Percentiles rank a stretch among this genome's conserved stretches.
phyloP scores from a whole-genome alignment of 176 grass and related monocot genomes.

The Microstegium vimineum region DNA sequence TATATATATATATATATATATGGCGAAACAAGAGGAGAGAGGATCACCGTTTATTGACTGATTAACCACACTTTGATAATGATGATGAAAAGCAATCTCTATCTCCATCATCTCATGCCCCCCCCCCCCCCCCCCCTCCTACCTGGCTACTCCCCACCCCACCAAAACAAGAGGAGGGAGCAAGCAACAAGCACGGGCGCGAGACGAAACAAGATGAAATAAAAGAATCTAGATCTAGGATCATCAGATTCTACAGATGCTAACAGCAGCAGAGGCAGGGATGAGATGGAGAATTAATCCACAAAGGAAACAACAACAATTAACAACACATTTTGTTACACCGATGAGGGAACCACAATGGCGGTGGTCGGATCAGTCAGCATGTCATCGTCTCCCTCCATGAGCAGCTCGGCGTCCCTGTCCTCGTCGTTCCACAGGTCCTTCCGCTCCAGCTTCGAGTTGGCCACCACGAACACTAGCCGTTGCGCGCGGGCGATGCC shows the following conservation, averaged over 20 bases:
- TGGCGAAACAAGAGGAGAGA: neutral
- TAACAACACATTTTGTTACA: slow-evolving; percentile 37
- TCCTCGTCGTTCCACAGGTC: slow-evolving; percentile 62
- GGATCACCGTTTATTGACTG: neutral
- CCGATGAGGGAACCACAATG: slow-evolving; percentile 35
- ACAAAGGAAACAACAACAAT: neutral
- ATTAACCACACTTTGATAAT: slow-evolving; percentile 26
- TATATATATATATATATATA: no score
- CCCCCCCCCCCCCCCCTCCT: slow-evolving; percentile 29
- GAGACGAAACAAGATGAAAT: slow-evolving; percentile 17
- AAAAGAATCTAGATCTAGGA: slow-evolving; percentile 47
- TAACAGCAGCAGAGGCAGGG: slow-evolving; percentile 1
- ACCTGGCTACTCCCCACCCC: slow-evolving; percentile 20
- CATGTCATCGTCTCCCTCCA: slow-evolving; percentile 55
- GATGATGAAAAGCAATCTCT: slow-evolving; percentile 26
- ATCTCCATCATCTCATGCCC: slow-evolving; percentile 16
- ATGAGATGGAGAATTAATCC: neutral
- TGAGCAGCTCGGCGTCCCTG: slow-evolving; percentile 58
- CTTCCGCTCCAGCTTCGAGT: slow-evolving; percentile 66
- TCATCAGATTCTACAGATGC: slow-evolving; percentile 45
- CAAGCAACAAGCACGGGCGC: slow-evolving; percentile 31
- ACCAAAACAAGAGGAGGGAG: slow-evolving; percentile 55
- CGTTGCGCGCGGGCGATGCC: slow-evolving; percentile 50
- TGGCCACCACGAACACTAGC: slow-evolving; percentile 63
- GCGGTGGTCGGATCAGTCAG: slow-evolving; percentile 12